Conservation (phyloP, 495 filamentous ascomycete species). For the Penicillium nucicola region DNA sequence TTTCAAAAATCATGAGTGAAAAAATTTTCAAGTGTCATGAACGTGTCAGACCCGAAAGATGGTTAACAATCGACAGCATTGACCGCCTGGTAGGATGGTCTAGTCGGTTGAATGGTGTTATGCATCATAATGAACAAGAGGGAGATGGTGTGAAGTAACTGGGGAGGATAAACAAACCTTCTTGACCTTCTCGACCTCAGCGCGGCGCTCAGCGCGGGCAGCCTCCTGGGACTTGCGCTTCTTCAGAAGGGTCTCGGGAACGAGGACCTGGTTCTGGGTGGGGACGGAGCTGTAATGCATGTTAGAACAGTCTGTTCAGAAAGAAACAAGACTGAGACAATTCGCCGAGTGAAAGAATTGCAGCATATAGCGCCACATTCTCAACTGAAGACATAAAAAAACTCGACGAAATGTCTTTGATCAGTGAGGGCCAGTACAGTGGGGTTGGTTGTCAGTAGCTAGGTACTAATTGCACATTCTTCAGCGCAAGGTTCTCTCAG, state of each 20-base stretch:
- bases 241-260: conserved; percentile 98
- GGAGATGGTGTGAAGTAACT: background rate
- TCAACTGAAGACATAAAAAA: conserved; percentile 59
- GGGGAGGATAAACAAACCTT: conserved; percentile 60
- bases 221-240: conserved; percentile 99
- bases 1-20: conserved; percentile 11
- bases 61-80: conserved; percentile 97
- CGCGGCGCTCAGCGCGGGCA: conserved; percentile 80
- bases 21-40: conserved; percentile 22
- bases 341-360: conserved; percentile 84
- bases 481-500: conserved; percentile 27
- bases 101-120: conserved; percentile 83
- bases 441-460: background rate
- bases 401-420: conserved; percentile 81
- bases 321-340: conserved; percentile 60
- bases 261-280: conserved; percentile 86
- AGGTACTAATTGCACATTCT: conserved; percentile 32
- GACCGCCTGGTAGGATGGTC: conserved; percentile 60
- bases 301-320: conserved; percentile 72
- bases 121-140: conserved; percentile 57
- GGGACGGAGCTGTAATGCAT: conserved; percentile 70
- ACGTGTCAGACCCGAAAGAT: conserved; percentile 99
- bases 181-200: conserved; percentile 80
- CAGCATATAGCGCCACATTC: conserved; percentile 86
- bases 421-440: conserved; percentile 58